Evolutionary conservation across 441 rosid genomes (phyloP), one percentile per base, ranked within the genome.

Genomic region (Biscutella auriculata): DNA sequence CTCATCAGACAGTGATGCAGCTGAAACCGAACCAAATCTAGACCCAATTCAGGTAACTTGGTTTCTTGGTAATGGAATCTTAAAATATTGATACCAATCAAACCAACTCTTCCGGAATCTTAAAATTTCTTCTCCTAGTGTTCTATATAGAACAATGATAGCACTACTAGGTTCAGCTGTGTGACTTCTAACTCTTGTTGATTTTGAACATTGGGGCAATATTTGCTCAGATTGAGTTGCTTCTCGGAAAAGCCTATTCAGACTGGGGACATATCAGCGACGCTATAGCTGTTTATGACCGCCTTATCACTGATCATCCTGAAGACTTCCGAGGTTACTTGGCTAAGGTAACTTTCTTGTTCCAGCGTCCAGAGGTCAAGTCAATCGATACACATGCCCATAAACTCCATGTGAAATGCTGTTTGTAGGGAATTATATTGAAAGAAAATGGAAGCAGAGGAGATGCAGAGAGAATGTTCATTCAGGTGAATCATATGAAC

Each of bases 391-490:
- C 40, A 19, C 23, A 19, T 49, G 10, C 35, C 19, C 35, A 34
- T 65, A 32, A 56, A 13, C 19, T 57, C 21, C 21, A 63, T 68
- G 17, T 57, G 56, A 49, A 73, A 54, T 49, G 50, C 26, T 67
- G 65, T 19, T 70, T 46, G 69, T 73, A 91, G 98, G 98, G 98
- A 57, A 85, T 91, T 58, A 52, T 91, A 71, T 54, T 88, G 67
- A 88, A 81, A 80, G 93, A 88, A 75, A 84, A 85, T 61, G 93
- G 96, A 40, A 88, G 70, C 46, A 65, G 65, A 29, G 96, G 95
- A 62, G 95, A 82, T 45, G 93, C 98, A 15, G 95, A 84, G 81
- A 88, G 98, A 79, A 91, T 91, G 98, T 88, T 91, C 74, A 85
- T 91, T 44, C 98, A 91, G 70, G 98, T 85, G 67, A 82, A 78